These are phyloP conservation scores for Psilocybe cubensis DNA, from an alignment of 768 basidiomycete species.

Conservation along the genomic window DNA sequence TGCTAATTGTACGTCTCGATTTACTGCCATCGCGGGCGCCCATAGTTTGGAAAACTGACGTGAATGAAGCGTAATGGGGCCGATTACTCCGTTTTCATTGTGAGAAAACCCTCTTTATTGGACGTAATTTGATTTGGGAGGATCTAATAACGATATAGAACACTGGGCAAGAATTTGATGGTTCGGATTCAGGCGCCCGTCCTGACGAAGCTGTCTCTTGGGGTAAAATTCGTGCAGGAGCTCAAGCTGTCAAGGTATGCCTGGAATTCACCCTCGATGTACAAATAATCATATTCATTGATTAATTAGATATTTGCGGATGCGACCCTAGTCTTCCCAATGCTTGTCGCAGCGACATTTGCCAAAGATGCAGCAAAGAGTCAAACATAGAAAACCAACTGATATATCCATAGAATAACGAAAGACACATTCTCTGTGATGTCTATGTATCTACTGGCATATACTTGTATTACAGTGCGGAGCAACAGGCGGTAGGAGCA, in stretches of 20 bases:
- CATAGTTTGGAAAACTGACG: slow-evolving; percentile 1
- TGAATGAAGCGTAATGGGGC: slow-evolving; percentile 88
- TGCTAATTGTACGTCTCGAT: slow-evolving; percentile 81
- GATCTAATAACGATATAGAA: slow-evolving; percentile 56
- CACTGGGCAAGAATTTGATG: slow-evolving; percentile 99
- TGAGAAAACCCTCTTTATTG: slow-evolving; percentile 35
- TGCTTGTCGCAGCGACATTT: slow-evolving; percentile 95
- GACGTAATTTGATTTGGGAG: neutral
- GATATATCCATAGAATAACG: neutral
- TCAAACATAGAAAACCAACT: neutral
- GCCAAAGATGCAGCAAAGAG: slow-evolving; percentile 59
- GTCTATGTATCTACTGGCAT: neutral
- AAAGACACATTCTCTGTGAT: neutral
- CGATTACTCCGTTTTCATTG: slow-evolving; percentile 95
- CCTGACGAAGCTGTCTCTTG: slow-evolving; percentile 98
- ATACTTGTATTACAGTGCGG: neutral
- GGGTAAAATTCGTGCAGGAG: slow-evolving; percentile 93
- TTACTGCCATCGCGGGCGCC: neutral
- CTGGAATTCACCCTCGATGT: neutral
- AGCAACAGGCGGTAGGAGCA: no score
- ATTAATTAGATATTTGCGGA: slow-evolving; percentile 85
- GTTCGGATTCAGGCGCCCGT: slow-evolving; percentile 94
- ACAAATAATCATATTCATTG: slow-evolving; percentile 25
- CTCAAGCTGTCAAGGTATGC: slow-evolving; percentile 80
- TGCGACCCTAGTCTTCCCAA: slow-evolving; percentile 93